A percentile compares a stretch with the other conserved stretches of the same genome.
phyloP scores from a whole-genome alignment of 2,329 filamentous ascomycete species.

The Cryoendolithus antarcticus region DNA sequence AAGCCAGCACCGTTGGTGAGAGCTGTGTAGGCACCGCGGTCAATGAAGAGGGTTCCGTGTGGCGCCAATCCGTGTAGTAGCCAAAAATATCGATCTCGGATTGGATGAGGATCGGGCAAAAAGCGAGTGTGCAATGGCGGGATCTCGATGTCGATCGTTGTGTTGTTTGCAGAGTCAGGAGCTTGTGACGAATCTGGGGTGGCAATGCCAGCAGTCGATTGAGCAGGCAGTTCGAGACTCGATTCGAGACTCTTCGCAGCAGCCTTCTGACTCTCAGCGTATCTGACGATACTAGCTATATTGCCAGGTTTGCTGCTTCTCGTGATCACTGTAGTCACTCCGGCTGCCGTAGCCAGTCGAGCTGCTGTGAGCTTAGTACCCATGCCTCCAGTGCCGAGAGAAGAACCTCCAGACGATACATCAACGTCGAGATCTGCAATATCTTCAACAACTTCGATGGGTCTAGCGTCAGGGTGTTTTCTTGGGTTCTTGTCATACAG shows the following conservation, averaged over 20 bases:
- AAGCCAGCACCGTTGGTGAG: conserved; percentile 74
- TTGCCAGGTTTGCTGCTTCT: conserved; percentile 88
- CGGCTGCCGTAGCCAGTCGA: conserved; percentile 79
- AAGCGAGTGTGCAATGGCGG: conserved; percentile 79
- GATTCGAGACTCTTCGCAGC: conserved; percentile 16
- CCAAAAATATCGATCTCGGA: conserved; percentile 94
- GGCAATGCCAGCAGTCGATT: neutral
- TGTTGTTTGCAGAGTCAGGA: conserved; percentile 5
- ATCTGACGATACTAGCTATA: conserved; percentile 71
- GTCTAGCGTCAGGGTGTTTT: conserved; percentile 67
- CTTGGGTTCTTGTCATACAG: conserved; percentile 94
- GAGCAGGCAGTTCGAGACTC: conserved; percentile 13
- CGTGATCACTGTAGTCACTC: conserved; percentile 92
- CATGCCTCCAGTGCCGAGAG: conserved; percentile 91
- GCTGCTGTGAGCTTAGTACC: conserved; percentile 93
- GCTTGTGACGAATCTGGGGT: neutral
- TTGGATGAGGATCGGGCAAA: conserved; percentile 69
- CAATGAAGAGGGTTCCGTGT: conserved; percentile 85
- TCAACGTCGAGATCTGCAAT: conserved; percentile 74
- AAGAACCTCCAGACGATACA: conserved; percentile 79
- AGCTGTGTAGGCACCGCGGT: conserved; percentile 73
- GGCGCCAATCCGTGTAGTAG: conserved; percentile 82
- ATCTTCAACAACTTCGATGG: conserved; percentile 87
- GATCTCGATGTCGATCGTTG: neutral
- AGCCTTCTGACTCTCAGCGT: conserved; percentile 54